Percentiles rank a stretch among this genome's conserved stretches.
Evolutionary conservation across 176 grass and related monocot genomes (phyloP).

Genomic region (Cymbopogon citratus): DNA sequence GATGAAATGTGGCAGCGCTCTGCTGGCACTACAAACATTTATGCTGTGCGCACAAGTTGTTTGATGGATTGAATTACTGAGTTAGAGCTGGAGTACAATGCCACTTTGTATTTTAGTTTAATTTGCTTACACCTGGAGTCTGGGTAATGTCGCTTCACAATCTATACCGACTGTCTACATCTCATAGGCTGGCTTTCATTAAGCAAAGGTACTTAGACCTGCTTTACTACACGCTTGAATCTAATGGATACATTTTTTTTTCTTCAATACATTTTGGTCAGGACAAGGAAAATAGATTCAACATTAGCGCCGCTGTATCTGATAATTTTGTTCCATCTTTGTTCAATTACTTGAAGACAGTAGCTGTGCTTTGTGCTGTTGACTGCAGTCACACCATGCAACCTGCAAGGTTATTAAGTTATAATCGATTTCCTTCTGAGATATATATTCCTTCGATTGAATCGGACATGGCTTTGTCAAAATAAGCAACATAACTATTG

Average conservation of each 20-base stretch:
- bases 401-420: no score
- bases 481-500: no score
- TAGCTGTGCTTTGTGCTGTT: no score
- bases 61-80: background rate
- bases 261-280: background rate
- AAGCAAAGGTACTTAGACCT: slow-evolving; percentile 85
- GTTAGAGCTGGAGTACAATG: background rate
- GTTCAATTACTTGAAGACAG: no score
- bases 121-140: background rate
- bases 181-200: slow-evolving; percentile 58
- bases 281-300: no score
- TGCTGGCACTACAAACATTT: background rate
- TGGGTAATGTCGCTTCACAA: background rate
- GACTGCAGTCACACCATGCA: no score
- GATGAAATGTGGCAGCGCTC: slow-evolving; percentile 21
- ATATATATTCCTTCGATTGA: no score
- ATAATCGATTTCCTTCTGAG: no score
- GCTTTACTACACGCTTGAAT: slow-evolving; percentile 40
- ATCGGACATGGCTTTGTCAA: no score
- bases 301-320: no score
- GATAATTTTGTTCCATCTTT: no score
- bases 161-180: slow-evolving; percentile 42
- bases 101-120: background rate
- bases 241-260: no score
- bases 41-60: background rate